phyloP scores from a whole-genome alignment of 2,329 filamentous ascomycete genomes.

The Cryphonectria japonica region DNA sequence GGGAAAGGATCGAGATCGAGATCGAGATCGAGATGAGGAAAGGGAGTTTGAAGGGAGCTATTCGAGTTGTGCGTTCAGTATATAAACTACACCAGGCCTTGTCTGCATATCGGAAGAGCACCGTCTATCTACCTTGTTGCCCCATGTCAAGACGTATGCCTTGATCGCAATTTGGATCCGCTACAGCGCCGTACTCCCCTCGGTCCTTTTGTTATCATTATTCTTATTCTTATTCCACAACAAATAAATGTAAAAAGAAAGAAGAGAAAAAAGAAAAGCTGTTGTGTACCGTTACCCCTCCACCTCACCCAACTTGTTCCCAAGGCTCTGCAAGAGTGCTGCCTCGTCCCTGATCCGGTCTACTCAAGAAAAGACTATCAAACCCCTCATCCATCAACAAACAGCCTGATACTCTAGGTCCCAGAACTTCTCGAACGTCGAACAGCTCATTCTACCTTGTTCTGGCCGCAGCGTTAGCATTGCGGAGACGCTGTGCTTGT shows the following conservation, averaged over 20 bases:
- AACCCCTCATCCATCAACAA: background rate
- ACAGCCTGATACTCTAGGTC: background rate
- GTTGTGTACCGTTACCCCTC: conserved; percentile 14
- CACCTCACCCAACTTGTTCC: conserved; percentile 11
- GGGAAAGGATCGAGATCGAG: background rate
- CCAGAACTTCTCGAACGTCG: background rate
- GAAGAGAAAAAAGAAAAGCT: background rate
- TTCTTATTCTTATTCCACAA: background rate
- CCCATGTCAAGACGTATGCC: no score
- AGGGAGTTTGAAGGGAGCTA: background rate
- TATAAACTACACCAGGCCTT: conserved; percentile 12
- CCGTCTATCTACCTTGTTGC: background rate
- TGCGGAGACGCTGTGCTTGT: conserved; percentile 26
- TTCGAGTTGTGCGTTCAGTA: background rate
- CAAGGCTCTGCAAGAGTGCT: background rate
- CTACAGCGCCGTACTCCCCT: background rate
- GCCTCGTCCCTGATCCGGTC: background rate
- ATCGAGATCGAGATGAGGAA: no score
- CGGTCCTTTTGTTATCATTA: background rate
- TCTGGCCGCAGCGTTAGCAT: conserved; percentile 20
- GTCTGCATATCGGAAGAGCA: background rate
- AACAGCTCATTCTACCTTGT: conserved; percentile 14
- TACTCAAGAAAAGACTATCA: conserved; percentile 2
- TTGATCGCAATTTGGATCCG: background rate
- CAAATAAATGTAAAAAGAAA: no score